A percentile compares a stretch with the other conserved stretches of the same genome.
Evolutionary conservation across 352 stramenopile genomes (phyloP).

Genomic region (Blastocystis sp.): DNA sequence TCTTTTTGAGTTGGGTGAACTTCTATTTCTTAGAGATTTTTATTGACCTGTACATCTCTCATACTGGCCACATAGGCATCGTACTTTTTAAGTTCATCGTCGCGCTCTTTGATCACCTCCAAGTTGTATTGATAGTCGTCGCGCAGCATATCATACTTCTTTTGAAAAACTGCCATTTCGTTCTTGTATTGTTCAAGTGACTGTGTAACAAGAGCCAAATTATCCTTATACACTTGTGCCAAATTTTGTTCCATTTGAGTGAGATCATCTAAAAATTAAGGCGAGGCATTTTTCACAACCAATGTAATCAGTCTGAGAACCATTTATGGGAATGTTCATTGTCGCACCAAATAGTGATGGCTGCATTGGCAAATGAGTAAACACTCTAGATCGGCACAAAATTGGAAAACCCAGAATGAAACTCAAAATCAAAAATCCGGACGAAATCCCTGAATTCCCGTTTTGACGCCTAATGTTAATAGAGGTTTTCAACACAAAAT

Average conservation of each 20-base stretch:
- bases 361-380: neutral
- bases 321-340: neutral
- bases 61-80: neutral
- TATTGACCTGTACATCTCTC: neutral
- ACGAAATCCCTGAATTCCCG: neutral
- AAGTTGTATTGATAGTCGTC: conserved; percentile 53
- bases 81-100: conserved; percentile 45
- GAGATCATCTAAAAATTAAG: conserved; percentile 5
- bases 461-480: neutral
- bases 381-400: neutral
- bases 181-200: conserved; percentile 59
- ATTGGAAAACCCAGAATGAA: neutral
- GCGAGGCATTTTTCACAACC: neutral
- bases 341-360: neutral
- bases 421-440: neutral
- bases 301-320: neutral
- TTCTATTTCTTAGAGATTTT: neutral
- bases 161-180: conserved; percentile 55
- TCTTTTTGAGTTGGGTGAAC: neutral
- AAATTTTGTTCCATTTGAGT: conserved; percentile 47
- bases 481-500: neutral
- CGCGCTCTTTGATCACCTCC: conserved; percentile 49
- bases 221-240: conserved; percentile 50
- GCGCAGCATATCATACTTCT: conserved; percentile 55
- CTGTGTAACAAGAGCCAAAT: conserved; percentile 42